Base-by-base conservation (phyloP, 768 basidiomycete species). In the Leucosporidium creatinivorum region DNA sequence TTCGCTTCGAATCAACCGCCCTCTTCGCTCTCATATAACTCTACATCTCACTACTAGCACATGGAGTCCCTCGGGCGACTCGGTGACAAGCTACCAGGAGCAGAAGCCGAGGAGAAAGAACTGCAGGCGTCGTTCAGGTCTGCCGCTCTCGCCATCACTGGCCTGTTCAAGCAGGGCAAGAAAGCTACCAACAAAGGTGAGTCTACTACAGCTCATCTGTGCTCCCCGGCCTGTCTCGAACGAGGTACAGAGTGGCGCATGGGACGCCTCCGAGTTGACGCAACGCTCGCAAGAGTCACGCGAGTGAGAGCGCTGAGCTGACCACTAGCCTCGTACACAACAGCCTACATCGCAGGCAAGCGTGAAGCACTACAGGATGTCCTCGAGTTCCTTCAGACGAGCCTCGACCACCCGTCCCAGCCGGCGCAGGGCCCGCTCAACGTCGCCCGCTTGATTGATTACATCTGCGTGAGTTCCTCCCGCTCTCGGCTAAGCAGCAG, bases 361-460 rank as follows among this genome's bases (percentile, higher is more conserved):
- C 66, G 65, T 19, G 67, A 72, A 58, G 70, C 70, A 1, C 44
- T 72, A 9, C 67, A 69, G 33, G 70, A 72, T 31, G 70, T 72
- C 1, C 70, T 72, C 65, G 70, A 72, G 62, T 69, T 69, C 56
- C 26, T 72, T 18, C 70, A 72, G 50, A 63, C 70, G 7, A 51
- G 62, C 23, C 65, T 72, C 39, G 70, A 72, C 30, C 70, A 72
- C 33, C 70, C 70, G 3, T 12, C 49, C 6, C 13, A 23, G 3
- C n/a, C 39, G 4, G 23, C 39, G 9, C 58, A 58, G 1, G 61
- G 70, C 6, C 36, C 36, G 3, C 56, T 62, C 19, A 64, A 58
- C 51, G 60, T 52, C 8, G 68, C 60, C 4, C 47, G 68, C 13
- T 50, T 72, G 56, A 72, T 72, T 68, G 68, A 72, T 52, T 72